phyloP scores from a whole-genome alignment of 192 early-diverging fungal species.

The Backusella circina region DNA sequence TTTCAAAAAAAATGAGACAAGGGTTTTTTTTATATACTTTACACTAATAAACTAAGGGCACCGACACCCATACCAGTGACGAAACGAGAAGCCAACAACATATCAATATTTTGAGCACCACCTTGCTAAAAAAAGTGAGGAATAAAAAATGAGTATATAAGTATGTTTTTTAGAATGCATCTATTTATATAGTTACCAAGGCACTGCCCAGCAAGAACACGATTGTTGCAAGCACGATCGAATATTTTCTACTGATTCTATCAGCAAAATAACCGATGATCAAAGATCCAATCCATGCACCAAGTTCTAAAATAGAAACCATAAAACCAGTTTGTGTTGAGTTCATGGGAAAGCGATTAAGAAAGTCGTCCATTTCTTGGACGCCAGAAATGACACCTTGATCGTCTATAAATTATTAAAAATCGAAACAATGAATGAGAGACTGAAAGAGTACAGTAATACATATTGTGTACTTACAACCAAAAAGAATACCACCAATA shows the following conservation, averaged over 20 bases:
- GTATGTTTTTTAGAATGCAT: not conserved
- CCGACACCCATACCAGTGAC: conserved; percentile 52
- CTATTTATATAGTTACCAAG: conserved; percentile 11
- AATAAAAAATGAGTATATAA: not conserved
- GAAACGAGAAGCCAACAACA: conserved; percentile 51
- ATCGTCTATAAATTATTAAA: conserved; percentile 18
- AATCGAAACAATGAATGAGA: not conserved
- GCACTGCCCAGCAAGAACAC: conserved; percentile 46
- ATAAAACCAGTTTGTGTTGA: conserved; percentile 33
- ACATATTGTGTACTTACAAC: conserved; percentile 22
- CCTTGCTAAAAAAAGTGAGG: conserved; percentile 20
- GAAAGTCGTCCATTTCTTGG: conserved; percentile 32
- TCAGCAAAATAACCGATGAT: conserved; percentile 51
- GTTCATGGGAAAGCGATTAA: conserved; percentile 15
- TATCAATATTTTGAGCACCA: conserved; percentile 28
- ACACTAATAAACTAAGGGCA: conserved; percentile 43
- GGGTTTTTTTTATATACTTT: conserved; percentile 12
- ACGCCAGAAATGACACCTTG: conserved; percentile 39
- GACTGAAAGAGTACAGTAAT: not conserved
- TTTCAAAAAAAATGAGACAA: conserved; percentile 22
- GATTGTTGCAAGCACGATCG: conserved; percentile 62
- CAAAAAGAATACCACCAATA: conserved; percentile 35
- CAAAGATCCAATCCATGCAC: conserved; percentile 63
- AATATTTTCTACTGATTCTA: conserved; percentile 58
- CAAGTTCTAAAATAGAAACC: conserved; percentile 55